Conservation (phyloP, 2,329 filamentous ascomycete genomes). For the Calonectria montana region DNA sequence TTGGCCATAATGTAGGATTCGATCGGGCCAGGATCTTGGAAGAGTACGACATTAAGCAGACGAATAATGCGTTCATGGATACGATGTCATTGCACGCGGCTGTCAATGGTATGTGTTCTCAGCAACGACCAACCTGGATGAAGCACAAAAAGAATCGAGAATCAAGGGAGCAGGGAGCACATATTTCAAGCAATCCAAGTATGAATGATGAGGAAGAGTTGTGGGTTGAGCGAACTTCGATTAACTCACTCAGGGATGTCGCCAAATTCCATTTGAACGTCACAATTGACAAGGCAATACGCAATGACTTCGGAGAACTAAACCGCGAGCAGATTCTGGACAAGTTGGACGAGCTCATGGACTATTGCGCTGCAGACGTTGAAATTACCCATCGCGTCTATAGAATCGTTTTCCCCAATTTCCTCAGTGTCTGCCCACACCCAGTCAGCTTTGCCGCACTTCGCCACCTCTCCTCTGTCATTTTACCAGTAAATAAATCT, state of each 20-base stretch:
- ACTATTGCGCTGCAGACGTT: slow-evolving; percentile 96
- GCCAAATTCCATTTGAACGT: slow-evolving; percentile 96
- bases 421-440: slow-evolving; percentile 90
- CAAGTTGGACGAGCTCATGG: slow-evolving; percentile 84
- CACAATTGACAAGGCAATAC: slow-evolving; percentile 87
- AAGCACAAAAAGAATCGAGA: slow-evolving; percentile 93
- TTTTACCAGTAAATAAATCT: slow-evolving; percentile 86
- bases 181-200: slow-evolving; percentile 74
- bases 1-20: slow-evolving; percentile 97
- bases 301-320: slow-evolving; percentile 88
- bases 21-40: slow-evolving; percentile 89
- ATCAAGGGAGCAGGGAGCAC: slow-evolving; percentile 78
- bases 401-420: slow-evolving; percentile 90
- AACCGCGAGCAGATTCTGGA: slow-evolving; percentile 76
- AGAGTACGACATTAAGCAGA: slow-evolving; percentile 87
- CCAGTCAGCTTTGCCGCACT: slow-evolving; percentile 97
- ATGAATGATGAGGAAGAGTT: slow-evolving; percentile 92
- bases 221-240: slow-evolving; percentile 93
- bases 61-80: slow-evolving; percentile 88
- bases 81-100: slow-evolving; percentile 99
- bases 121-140: slow-evolving; percentile 97
- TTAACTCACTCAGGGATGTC: slow-evolving; percentile 95
- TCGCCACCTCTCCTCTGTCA: slow-evolving; percentile 91
- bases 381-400: slow-evolving; percentile 94
- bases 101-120: slow-evolving; percentile 98